Evolutionary conservation across 1,284 basidiomycete genomes (phyloP).

Genomic region (Waitea zeae): DNA sequence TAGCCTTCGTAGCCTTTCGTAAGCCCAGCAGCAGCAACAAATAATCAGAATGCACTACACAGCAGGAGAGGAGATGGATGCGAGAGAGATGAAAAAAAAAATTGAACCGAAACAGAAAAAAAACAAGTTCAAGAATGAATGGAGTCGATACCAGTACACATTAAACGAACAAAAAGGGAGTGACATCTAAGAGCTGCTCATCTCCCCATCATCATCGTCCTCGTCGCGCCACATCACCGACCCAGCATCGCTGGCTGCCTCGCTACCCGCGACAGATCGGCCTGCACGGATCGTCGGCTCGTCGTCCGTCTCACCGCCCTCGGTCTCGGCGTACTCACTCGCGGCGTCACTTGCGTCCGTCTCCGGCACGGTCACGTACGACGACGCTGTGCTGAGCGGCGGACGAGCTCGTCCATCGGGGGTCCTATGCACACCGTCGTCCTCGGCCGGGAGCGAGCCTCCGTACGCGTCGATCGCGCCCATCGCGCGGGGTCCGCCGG

Average conservation of each 20-base stretch:
- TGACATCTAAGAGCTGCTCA: not conserved
- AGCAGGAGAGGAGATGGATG: too few species aligned
- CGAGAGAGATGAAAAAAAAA: too few species aligned
- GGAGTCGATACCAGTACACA: not conserved
- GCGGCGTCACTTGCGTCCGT: slow-evolving; percentile 17
- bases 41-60: too few species aligned
- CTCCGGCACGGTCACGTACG: slow-evolving; percentile 5
- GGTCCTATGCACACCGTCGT: slow-evolving; percentile 1
- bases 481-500: slow-evolving; percentile 28
- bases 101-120: not conserved
- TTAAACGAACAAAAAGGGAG: not conserved
- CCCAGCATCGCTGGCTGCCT: slow-evolving; percentile 18
- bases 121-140: slow-evolving; percentile 1
- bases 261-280: slow-evolving; percentile 18
- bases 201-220: slow-evolving; percentile 2
- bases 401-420: not conserved
- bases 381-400: slow-evolving; percentile 1
- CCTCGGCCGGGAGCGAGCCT: slow-evolving; percentile 13
- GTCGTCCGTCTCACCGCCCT: slow-evolving; percentile 39
- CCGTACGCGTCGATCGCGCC: slow-evolving; percentile 35
- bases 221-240: slow-evolving; percentile 10
- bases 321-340: slow-evolving; percentile 29
- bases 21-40: too few species aligned
- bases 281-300: slow-evolving; percentile 54
- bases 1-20: too few species aligned